phyloP scores from a whole-genome alignment of 1,139 yeast genomes.

The Meyerozyma carpophila region DNA sequence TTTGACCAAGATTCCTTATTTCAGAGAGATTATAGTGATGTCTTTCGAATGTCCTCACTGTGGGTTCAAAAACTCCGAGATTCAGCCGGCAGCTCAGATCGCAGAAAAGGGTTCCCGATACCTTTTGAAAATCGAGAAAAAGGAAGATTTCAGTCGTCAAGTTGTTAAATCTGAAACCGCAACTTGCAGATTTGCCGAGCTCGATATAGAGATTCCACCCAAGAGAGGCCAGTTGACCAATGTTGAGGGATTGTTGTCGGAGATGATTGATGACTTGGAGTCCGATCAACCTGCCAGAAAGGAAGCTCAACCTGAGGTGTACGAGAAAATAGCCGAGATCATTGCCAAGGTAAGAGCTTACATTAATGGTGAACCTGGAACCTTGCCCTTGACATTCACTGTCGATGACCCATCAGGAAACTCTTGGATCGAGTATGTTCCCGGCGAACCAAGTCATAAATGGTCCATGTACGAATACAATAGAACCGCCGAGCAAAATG shows the following conservation, averaged over 20 bases:
- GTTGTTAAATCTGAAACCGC: slow-evolving; percentile 89
- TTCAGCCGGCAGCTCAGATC: slow-evolving; percentile 88
- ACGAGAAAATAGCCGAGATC: slow-evolving; percentile 69
- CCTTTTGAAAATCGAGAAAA: slow-evolving; percentile 62
- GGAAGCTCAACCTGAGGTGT: slow-evolving; percentile 64
- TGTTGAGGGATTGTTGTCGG: slow-evolving; percentile 80
- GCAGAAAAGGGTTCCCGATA: slow-evolving; percentile 85
- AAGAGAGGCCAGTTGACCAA: slow-evolving; percentile 91
- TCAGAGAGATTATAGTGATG: slow-evolving; percentile 89
- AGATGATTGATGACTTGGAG: slow-evolving; percentile 78
- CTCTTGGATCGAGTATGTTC: slow-evolving; percentile 90
- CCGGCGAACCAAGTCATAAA: slow-evolving; percentile 84
- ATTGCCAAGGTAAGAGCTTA: slow-evolving; percentile 53
- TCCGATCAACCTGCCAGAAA: slow-evolving; percentile 80
- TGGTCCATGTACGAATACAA: slow-evolving; percentile 84
- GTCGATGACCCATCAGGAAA: slow-evolving; percentile 96
- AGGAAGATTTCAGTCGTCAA: slow-evolving; percentile 79
- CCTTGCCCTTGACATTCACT: slow-evolving; percentile 72
- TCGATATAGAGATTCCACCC: slow-evolving; percentile 93
- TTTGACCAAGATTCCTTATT: slow-evolving; percentile 85
- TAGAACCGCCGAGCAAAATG: slow-evolving; percentile 87
- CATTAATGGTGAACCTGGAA: slow-evolving; percentile 58
- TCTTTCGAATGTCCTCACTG: slow-evolving; percentile 96
- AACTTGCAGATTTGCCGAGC: slow-evolving; percentile 71
- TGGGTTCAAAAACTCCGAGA: slow-evolving; percentile 83